phyloP scores from a whole-genome alignment of 805 yeast genomes.

The Saccharomycopsis fermentans region DNA sequence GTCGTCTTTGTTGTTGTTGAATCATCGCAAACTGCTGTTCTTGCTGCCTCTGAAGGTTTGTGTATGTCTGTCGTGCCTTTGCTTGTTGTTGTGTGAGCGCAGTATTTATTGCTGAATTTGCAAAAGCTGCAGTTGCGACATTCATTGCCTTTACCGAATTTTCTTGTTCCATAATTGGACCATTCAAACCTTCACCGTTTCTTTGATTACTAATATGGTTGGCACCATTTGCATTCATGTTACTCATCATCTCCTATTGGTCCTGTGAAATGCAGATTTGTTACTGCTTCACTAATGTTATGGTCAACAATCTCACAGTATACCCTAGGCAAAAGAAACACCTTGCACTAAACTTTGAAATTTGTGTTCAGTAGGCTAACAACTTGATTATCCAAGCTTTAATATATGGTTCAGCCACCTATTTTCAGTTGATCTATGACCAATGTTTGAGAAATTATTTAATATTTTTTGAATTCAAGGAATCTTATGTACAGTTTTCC shows the following conservation, averaged over 20 bases:
- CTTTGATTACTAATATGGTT: background rate
- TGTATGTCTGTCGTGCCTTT: constrained; percentile 13
- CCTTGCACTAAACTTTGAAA: no score
- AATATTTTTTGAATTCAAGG: no score
- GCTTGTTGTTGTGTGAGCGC: background rate
- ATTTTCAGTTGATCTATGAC: no score
- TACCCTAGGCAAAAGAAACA: no score
- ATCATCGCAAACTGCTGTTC: constrained; percentile 9
- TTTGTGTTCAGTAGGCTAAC: no score
- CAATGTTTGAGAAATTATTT: no score
- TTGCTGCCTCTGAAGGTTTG: constrained; percentile 8
- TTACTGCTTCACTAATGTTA: no score
- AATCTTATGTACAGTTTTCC: background rate
- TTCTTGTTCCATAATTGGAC: background rate
- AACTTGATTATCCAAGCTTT: no score
- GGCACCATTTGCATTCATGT: background rate
- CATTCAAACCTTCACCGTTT: background rate
- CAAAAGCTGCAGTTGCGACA: constrained; percentile 16
- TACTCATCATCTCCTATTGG: background rate
- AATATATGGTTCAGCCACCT: no score
- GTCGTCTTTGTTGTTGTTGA: constrained; percentile 8
- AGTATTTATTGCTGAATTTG: constrained; percentile 7
- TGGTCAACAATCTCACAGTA: no score
- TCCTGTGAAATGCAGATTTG: background rate
- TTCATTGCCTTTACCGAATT: constrained; percentile 15